These are phyloP conservation scores for Solanum arcanum DNA, from an alignment of 257 asterid species.

Conservation along the genomic window DNA sequence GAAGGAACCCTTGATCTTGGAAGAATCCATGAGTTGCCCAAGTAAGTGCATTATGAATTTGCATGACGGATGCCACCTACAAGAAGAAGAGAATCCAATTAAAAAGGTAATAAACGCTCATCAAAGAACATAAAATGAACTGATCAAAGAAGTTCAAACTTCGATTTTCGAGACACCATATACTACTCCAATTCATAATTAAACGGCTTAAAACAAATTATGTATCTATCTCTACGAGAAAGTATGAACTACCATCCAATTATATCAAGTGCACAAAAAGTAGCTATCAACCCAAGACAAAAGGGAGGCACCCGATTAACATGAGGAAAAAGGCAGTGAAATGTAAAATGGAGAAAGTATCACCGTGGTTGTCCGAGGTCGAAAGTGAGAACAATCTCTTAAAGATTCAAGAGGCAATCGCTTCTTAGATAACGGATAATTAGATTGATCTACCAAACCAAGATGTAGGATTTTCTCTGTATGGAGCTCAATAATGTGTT, in stretches of 20 bases:
- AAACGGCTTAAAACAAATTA: background rate
- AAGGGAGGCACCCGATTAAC: background rate
- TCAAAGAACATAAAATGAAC: background rate
- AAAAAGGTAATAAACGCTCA: background rate
- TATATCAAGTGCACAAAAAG: background rate
- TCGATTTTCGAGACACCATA: background rate
- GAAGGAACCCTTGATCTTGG: constrained; percentile 48
- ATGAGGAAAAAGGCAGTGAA: background rate
- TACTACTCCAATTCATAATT: background rate
- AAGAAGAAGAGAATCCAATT: background rate
- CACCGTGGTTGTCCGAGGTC: constrained; percentile 86
- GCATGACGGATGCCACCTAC: constrained; percentile 80
- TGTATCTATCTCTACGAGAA: background rate
- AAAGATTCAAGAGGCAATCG: constrained; percentile 64
- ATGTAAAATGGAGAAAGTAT: background rate
- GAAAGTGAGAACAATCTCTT: constrained; percentile 58
- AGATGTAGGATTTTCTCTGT: constrained; percentile 51
- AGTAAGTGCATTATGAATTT: constrained; percentile 49
- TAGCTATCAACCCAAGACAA: background rate
- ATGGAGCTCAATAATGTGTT: constrained; percentile 49
- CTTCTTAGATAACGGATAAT: constrained; percentile 66
- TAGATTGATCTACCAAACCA: constrained; percentile 52
- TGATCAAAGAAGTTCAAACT: background rate
- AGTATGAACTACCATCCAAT: background rate
- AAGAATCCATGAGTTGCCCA: constrained; percentile 47